phyloP scores from a whole-genome alignment of 2,329 filamentous ascomycete species.

The Colletotrichum noveboracense region DNA sequence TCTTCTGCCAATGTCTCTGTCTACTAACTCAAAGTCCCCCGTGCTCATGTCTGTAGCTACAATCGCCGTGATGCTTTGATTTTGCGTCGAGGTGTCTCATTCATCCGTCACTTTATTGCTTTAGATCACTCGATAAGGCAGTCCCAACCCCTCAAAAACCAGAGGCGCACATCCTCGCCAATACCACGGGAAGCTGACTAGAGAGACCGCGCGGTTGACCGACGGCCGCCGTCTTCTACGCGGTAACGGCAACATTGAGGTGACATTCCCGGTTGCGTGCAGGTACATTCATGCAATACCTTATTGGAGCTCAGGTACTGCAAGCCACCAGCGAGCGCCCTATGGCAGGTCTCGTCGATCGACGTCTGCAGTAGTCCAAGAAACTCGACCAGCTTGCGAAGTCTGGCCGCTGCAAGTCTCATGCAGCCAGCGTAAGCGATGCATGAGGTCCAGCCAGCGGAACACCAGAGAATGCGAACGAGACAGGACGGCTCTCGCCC shows the following conservation, averaged over 20 bases:
- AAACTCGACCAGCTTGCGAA: not conserved
- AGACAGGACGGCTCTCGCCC: not conserved
- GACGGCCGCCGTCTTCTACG: not conserved
- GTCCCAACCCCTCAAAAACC: too few relatives aligned
- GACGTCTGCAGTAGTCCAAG: not conserved
- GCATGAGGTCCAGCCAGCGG: not conserved
- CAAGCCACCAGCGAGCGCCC: not conserved
- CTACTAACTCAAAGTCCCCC: not conserved
- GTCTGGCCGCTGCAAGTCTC: not conserved
- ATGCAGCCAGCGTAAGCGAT: not conserved
- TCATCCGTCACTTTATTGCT: not conserved
- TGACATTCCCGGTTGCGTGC: not conserved
- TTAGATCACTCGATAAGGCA: not conserved
- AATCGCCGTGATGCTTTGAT: not conserved
- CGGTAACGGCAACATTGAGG: not conserved
- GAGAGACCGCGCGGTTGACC: not conserved
- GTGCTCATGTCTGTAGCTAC: not conserved
- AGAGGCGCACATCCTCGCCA: not conserved
- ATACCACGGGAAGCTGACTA: not conserved
- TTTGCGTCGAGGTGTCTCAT: too few relatives aligned
- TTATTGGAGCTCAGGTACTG: not conserved
- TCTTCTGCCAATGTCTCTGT: not conserved
- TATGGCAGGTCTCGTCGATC: not conserved
- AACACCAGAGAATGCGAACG: not conserved
- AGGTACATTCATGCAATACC: not conserved